phyloP scores from a whole-genome alignment of 805 yeast genomes.

The Ogataea polymorpha region DNA sequence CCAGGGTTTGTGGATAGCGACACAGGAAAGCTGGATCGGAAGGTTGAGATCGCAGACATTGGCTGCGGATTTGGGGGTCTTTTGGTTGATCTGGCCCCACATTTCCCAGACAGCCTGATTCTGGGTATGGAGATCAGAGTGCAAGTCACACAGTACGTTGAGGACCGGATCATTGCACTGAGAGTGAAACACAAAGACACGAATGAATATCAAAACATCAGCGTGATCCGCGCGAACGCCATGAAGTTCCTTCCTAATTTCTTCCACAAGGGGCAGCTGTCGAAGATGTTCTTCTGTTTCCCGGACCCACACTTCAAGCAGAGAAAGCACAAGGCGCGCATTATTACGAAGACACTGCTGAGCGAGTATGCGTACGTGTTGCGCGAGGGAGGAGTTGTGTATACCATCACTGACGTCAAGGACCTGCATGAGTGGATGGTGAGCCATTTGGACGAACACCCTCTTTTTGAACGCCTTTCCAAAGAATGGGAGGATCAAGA shows the following conservation, averaged over 20 bases:
- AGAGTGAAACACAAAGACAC: constrained; percentile 48
- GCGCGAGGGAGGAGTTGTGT: constrained; percentile 80
- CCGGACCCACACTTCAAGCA: constrained; percentile 99
- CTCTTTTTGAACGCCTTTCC: constrained; percentile 77
- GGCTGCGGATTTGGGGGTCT: constrained; percentile 99
- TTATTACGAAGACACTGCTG: constrained; percentile 82
- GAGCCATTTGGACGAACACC: constrained; percentile 84
- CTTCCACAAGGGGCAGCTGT: constrained; percentile 75
- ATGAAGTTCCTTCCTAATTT: constrained; percentile 97
- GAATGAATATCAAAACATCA: constrained; percentile 68
- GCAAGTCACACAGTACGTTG: constrained; percentile 95
- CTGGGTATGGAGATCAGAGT: constrained; percentile 98
- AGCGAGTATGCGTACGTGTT: constrained; percentile 91
- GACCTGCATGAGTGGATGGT: constrained; percentile 98
- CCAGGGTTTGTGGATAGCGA: constrained; percentile 52
- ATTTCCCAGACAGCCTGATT: constrained; percentile 68
- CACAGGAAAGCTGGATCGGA: constrained; percentile 40
- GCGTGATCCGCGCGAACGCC: constrained; percentile 90
- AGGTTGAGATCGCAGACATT: constrained; percentile 88
- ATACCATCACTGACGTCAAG: constrained; percentile 93
- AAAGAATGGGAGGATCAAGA: constrained; percentile 80
- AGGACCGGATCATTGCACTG: constrained; percentile 88
- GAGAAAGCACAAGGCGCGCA: constrained; percentile 95
- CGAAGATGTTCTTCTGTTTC: constrained; percentile 95
- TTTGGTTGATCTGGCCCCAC: constrained; percentile 72